phyloP scores from a whole-genome alignment of 331 rosid genomes.

The Prunus yedoensis region DNA sequence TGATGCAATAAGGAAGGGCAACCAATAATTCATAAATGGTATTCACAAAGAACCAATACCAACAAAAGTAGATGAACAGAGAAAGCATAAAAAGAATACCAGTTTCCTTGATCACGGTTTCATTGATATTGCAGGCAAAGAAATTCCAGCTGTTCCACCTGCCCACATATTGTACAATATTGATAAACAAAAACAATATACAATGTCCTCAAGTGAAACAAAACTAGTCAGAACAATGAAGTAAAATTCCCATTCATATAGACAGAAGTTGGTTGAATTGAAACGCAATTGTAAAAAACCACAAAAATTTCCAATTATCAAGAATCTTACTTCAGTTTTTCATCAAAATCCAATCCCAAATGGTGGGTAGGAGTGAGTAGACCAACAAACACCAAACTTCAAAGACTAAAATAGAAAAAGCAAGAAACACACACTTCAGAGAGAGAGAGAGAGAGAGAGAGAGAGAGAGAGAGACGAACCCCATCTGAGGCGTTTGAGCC shows the following conservation, averaged over 20 bases:
- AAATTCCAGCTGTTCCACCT: constrained; percentile 99
- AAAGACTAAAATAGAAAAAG: not conserved
- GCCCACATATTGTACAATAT: constrained; percentile 4
- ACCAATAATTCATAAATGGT: constrained; percentile 1
- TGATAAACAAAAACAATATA: not conserved
- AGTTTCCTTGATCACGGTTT: constrained; percentile 79
- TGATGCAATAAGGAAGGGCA: constrained; percentile 17
- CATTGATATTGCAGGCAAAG: constrained; percentile 90
- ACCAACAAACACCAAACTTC: not conserved
- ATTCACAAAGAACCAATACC: not conserved
- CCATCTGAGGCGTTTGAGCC: constrained; percentile 95
- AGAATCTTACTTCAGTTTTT: not conserved
- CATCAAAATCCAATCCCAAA: not conserved
- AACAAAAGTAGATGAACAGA: not conserved
- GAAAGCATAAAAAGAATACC: constrained; percentile 46
- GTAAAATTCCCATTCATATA: not conserved
- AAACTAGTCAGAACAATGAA: not conserved
- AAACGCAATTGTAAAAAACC: not conserved
- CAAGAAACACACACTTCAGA: not conserved
- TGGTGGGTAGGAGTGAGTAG: not conserved
- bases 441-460: too few species aligned
- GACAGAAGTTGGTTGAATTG: not conserved
- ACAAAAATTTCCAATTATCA: not conserved
- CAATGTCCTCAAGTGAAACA: not conserved
- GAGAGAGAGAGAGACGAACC: constrained; percentile 45